Conservation (phyloP, 768 basidiomycete genomes). For the Russula earlei region DNA sequence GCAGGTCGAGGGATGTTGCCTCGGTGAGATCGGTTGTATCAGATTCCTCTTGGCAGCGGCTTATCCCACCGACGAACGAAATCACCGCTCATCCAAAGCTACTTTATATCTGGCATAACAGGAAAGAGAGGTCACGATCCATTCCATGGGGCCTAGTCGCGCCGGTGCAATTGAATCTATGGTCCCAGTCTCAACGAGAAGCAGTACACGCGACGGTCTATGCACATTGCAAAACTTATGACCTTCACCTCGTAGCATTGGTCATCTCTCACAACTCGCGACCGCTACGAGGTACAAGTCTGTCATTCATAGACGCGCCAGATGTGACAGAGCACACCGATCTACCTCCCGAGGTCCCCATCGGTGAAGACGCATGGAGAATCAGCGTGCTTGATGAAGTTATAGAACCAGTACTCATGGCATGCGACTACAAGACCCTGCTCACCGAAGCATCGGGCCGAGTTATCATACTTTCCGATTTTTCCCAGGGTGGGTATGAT, state of each 20-base stretch:
- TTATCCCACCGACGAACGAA: constrained; percentile 1
- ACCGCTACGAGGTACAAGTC: neutral
- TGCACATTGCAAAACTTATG: constrained; percentile 25
- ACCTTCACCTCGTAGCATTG: constrained; percentile 25
- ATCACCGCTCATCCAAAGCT: constrained; percentile 18
- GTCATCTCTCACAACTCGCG: constrained; percentile 22
- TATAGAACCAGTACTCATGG: constrained; percentile 24
- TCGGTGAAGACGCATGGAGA: constrained; percentile 15
- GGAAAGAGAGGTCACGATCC: constrained; percentile 24
- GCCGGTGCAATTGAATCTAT: constrained; percentile 26
- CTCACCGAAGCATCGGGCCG: constrained; percentile 26
- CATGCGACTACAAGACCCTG: constrained; percentile 24
- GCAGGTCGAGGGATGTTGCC: constrained; percentile 16
- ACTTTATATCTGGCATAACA: constrained; percentile 28
- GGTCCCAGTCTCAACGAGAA: constrained; percentile 24
- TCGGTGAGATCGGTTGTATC: constrained; percentile 21
- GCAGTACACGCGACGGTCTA: constrained; percentile 26
- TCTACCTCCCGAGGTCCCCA: neutral
- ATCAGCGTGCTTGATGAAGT: constrained; percentile 21
- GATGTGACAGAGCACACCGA: neutral
- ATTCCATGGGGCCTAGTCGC: constrained; percentile 27
- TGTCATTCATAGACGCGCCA: neutral
- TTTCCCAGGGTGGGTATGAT: constrained; percentile 12
- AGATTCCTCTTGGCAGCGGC: neutral
- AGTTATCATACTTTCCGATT: constrained; percentile 24